Conservation (phyloP, 2,329 filamentous ascomycete species). For the Scedosporium dehoogii region DNA sequence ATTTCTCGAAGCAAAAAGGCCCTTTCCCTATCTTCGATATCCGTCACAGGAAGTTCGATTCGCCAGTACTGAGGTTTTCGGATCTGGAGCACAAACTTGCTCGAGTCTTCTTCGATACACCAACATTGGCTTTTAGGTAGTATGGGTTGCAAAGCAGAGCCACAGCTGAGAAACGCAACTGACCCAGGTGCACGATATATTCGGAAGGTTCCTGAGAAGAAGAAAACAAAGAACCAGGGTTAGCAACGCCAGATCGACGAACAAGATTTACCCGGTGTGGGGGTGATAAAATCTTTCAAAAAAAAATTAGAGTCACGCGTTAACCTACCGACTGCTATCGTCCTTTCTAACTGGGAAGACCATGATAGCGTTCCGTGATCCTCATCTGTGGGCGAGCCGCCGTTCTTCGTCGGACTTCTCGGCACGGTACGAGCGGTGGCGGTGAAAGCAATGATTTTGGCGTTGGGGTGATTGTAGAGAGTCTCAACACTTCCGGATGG, state of each 20-base stretch:
- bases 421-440: conserved; percentile 21
- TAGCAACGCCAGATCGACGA: not conserved
- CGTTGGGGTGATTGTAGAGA: conserved; percentile 63
- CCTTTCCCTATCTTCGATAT: conserved; percentile 34
- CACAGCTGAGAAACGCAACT: conserved; percentile 80
- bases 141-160: conserved; percentile 74
- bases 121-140: conserved; percentile 86
- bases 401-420: conserved; percentile 20
- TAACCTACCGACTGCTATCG: conserved; percentile 62
- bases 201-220: conserved; percentile 52
- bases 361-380: conserved; percentile 51
- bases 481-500: conserved; percentile 45
- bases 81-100: conserved; percentile 76
- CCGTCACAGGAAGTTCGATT: conserved; percentile 67
- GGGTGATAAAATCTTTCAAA: not conserved
- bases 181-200: conserved; percentile 82
- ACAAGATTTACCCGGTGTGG: conserved; percentile 2
- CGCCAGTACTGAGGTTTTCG: conserved; percentile 79
- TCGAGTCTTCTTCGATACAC: conserved; percentile 78
- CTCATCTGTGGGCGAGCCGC: conserved; percentile 26
- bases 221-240: not conserved
- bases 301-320: not conserved
- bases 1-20: conserved; percentile 60
- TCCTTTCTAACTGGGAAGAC: conserved; percentile 67
- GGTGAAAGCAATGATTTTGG: conserved; percentile 54